Conservation (phyloP, 306 rosid genomes). For the cucumber (Cucumis sativus) region DNA sequence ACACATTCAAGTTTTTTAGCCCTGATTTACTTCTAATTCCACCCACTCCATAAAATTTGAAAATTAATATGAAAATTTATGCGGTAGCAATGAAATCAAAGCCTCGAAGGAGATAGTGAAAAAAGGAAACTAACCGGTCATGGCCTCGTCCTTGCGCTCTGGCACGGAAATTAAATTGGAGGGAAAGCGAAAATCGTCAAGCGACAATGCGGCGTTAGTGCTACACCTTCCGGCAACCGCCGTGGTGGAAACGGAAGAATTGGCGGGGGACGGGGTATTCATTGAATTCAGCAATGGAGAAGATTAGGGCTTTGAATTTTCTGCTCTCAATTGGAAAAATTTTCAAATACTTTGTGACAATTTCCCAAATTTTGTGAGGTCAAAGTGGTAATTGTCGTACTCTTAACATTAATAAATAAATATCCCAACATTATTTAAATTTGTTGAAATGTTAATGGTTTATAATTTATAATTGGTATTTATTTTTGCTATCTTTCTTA, state of each 20-base stretch:
- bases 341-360: too few species aligned
- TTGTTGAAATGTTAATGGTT: too few species aligned
- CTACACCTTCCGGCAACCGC: constrained; percentile 42
- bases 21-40: background rate
- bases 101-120: background rate
- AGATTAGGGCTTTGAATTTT: too few species aligned
- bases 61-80: background rate
- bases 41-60: background rate
- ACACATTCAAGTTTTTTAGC: background rate
- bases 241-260: constrained; percentile 67
- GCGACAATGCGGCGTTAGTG: constrained; percentile 37
- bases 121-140: constrained; percentile 40
- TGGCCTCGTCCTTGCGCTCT: constrained; percentile 70
- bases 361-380: too few species aligned
- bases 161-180: constrained; percentile 46
- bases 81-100: background rate
- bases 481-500: too few species aligned
- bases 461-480: too few species aligned
- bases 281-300: constrained; percentile 3
- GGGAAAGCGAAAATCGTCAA: constrained; percentile 52
- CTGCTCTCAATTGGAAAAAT: too few species aligned
- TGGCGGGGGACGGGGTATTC: constrained; percentile 73
- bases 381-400: too few species aligned
- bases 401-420: too few species aligned
- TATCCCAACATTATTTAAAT: too few species aligned